Evolutionary conservation across 306 rosid genomes (phyloP).

Genomic region (Sindora glabra): DNA sequence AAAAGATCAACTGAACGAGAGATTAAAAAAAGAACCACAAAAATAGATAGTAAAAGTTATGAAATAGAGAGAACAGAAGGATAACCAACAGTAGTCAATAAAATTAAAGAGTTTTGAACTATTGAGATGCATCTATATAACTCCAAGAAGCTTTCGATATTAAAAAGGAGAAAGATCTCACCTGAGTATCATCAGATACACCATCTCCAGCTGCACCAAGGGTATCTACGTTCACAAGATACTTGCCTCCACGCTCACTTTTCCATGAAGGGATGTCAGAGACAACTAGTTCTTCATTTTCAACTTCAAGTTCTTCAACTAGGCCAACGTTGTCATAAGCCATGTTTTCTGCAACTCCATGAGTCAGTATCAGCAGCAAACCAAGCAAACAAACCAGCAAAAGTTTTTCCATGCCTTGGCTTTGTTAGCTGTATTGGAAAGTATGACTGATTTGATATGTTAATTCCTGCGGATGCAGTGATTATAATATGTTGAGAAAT

Average conservation of each 20-base stretch:
- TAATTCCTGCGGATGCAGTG: constrained; percentile 45
- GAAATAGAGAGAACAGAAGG: no score
- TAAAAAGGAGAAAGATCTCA: no score
- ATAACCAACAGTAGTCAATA: no score
- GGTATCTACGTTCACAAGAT: constrained; percentile 91
- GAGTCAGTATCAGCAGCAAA: constrained; percentile 46
- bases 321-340: constrained; percentile 32
- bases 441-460: constrained; percentile 47
- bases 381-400: constrained; percentile 37
- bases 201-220: constrained; percentile 82
- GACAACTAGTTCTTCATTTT: constrained; percentile 40
- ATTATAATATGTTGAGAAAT: constrained; percentile 57
- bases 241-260: constrained; percentile 72
- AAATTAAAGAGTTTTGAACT: no score
- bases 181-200: constrained; percentile 84
- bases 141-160: no score
- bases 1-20: no score
- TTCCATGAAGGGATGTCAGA: constrained; percentile 64
- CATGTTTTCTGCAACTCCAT: constrained; percentile 54
- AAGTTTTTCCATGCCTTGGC: constrained; percentile 51
- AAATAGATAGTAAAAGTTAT: no score
- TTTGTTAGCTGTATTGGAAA: constrained; percentile 30
- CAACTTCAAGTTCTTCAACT: constrained; percentile 48
- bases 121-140: neutral
- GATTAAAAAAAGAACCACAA: no score